Base-by-base conservation (phyloP, 805 yeast species). In the Candida sakaeoensis region DNA sequence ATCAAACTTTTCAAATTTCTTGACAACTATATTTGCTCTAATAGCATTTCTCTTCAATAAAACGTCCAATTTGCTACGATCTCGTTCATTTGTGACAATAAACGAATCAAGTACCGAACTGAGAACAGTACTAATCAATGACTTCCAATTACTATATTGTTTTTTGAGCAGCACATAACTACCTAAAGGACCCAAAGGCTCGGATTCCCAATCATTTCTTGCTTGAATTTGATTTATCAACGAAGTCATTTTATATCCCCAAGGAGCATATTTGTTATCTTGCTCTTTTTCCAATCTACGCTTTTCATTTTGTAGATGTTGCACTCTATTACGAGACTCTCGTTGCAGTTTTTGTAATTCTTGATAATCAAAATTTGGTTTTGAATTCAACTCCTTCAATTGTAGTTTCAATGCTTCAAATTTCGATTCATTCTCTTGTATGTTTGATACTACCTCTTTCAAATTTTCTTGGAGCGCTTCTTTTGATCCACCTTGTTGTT, bases 131-230 rank as follows among this genome's bases (percentile, higher is more conserved):
- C 86, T 95, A 5, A 90, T 54, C 4, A 83, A 58, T 17, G 72
- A 73, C 4, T 72, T 61, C 88, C 88, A 90, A 21, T 64, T 55
- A 15, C 68, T 60, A 49, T 60, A 76, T 7, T 72, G 79, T 1
- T 62, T 55, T 51, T 78, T 83, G 10, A 91, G 64, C 4, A 74
- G 66, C 2, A 88, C 66, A 43, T 63, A 62, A 3, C 68, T 48
- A 1, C 96, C 96, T 2, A 91, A 46, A 0, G 99, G 99, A 0
- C 98, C 98, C 13, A 82, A 58, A 0, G 95, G 95, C 25, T 52
- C 53, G 5, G 10, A 33, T 2, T 57, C 50, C 69, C 72, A 68
- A 6, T 43, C 39, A 2, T 28, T 35, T 15, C 48, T 42, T 2
- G 55, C 49, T 19, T 60, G 47, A 5, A 82, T 72, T 4, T 64